Percentiles rank a stretch among this genome's conserved stretches.
Evolutionary conservation across 1,284 basidiomycete genomes (phyloP).

Genomic region (Pisolithus thermaeus): DNA sequence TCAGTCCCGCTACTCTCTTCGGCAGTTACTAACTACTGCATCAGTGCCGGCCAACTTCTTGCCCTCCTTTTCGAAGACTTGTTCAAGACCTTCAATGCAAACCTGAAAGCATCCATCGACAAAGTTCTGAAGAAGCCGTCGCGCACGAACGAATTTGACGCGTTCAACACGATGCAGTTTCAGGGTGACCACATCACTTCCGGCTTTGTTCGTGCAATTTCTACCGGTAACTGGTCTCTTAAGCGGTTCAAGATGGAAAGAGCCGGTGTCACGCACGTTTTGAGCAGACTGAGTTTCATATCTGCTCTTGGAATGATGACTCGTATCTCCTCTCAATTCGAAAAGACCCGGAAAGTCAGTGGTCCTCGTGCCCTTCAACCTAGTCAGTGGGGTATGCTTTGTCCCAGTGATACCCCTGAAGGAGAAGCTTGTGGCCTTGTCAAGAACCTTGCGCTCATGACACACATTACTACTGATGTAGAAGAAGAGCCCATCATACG

Average conservation of each 20-base stretch:
- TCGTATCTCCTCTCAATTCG: conserved; percentile 96
- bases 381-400: conserved; percentile 99
- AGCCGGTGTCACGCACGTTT: conserved; percentile 97
- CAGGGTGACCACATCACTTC: conserved; percentile 93
- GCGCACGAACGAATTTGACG: conserved; percentile 93
- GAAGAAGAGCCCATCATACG: conserved; percentile 93
- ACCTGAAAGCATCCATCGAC: conserved; percentile 95
- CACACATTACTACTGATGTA: conserved; percentile 99
- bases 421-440: conserved; percentile 99
- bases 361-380: conserved; percentile 97
- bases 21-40: conserved; percentile 9
- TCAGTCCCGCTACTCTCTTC: conserved; percentile 13
- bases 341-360: conserved; percentile 98
- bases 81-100: conserved; percentile 98
- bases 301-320: conserved; percentile 99
- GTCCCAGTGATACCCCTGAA: conserved; percentile 98
- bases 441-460: conserved; percentile 99
- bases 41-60: conserved; percentile 91
- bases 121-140: conserved; percentile 97
- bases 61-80: conserved; percentile 96
- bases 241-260: conserved; percentile 99
- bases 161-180: conserved; percentile 91
- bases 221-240: conserved; percentile 98
- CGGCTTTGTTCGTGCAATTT: conserved; percentile 97
- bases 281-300: conserved; percentile 93